Percentiles rank a stretch among this genome's conserved stretches.
Evolutionary conservation across 2,329 filamentous ascomycete species (phyloP).

Genomic region (Aspergillus pseudotamarii): DNA sequence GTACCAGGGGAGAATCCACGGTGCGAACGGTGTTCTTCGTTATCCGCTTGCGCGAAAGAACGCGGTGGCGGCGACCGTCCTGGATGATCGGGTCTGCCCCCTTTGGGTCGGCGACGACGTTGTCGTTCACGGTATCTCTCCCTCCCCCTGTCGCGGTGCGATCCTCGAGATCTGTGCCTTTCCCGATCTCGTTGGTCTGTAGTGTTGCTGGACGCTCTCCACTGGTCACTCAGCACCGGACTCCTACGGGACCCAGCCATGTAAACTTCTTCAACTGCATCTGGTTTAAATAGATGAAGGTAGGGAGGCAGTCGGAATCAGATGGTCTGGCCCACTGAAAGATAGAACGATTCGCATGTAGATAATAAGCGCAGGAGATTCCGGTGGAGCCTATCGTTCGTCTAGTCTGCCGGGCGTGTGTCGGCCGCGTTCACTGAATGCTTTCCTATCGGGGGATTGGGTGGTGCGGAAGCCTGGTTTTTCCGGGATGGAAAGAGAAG

Average conservation of each 20-base stretch:
- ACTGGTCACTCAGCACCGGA: slow-evolving; percentile 54
- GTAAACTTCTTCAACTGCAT: slow-evolving; percentile 48
- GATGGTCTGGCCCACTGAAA: slow-evolving; percentile 16
- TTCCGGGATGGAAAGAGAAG: slow-evolving; percentile 27
- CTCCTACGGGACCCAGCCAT: slow-evolving; percentile 55
- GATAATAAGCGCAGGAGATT: slow-evolving; percentile 25
- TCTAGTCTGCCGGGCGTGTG: slow-evolving; percentile 24
- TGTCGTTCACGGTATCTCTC: slow-evolving; percentile 46
- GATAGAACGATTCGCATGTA: slow-evolving; percentile 18
- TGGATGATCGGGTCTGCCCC: slow-evolving; percentile 44
- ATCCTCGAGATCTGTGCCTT: slow-evolving; percentile 46
- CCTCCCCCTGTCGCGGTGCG: slow-evolving; percentile 39
- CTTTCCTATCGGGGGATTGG: slow-evolving; percentile 29
- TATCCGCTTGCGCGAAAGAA: slow-evolving; percentile 32
- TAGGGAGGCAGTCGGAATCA: slow-evolving; percentile 16
- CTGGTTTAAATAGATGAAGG: slow-evolving; percentile 28
- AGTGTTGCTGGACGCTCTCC: slow-evolving; percentile 49
- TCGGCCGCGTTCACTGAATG: slow-evolving; percentile 31
- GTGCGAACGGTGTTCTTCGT: slow-evolving; percentile 32
- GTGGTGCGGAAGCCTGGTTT: slow-evolving; percentile 35
- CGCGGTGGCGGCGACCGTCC: slow-evolving; percentile 43
- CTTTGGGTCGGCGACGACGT: slow-evolving; percentile 35
- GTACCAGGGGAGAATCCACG: slow-evolving; percentile 33
- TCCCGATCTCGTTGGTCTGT: slow-evolving; percentile 40
- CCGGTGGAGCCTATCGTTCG: slow-evolving; percentile 22